A percentile compares a stretch with the other conserved stretches of the same genome.
Evolutionary conservation across 1,284 basidiomycete species (phyloP).

Genomic region (Malassezia sympodialis): DNA sequence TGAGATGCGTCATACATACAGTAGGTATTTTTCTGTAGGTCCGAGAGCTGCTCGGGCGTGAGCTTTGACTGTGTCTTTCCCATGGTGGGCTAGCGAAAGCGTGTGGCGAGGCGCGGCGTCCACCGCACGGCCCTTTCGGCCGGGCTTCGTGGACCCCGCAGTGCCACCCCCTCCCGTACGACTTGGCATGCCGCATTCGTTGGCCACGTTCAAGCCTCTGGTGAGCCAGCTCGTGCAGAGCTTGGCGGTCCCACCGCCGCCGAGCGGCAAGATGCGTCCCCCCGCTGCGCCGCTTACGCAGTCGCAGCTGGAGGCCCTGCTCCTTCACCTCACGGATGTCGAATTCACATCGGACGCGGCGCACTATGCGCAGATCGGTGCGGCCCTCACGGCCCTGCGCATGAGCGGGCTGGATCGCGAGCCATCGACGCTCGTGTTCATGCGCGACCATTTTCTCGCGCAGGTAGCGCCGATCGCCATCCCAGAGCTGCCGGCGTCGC

Average conservation of each 20-base stretch:
- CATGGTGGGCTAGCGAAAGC: slow-evolving; percentile 50
- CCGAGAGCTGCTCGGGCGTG: slow-evolving; percentile 82
- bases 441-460: slow-evolving; percentile 30
- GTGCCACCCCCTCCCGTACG: not conserved
- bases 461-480: slow-evolving; percentile 8
- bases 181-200: slow-evolving; percentile 6
- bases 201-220: slow-evolving; percentile 13
- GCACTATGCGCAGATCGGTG: slow-evolving; percentile 40
- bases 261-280: slow-evolving; percentile 1
- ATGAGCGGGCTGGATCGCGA: slow-evolving; percentile 32
- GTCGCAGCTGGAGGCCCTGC: slow-evolving; percentile 27
- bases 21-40: slow-evolving; percentile 96
- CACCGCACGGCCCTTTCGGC: not conserved
- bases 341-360: slow-evolving; percentile 36
- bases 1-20: slow-evolving; percentile 56
- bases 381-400: slow-evolving; percentile 38
- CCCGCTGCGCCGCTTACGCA: not conserved
- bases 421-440: slow-evolving; percentile 30
- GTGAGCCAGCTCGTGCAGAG: slow-evolving; percentile 14
- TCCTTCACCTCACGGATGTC: slow-evolving; percentile 39
- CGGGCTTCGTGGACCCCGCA: not conserved
- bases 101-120: not conserved
- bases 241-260: slow-evolving; percentile 5
- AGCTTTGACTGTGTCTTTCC: slow-evolving; percentile 97
- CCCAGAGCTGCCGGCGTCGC: not conserved